These are phyloP conservation scores for Sextonia rubra DNA, from an alignment of 164 flowering plant species.

Conservation along the genomic window DNA sequence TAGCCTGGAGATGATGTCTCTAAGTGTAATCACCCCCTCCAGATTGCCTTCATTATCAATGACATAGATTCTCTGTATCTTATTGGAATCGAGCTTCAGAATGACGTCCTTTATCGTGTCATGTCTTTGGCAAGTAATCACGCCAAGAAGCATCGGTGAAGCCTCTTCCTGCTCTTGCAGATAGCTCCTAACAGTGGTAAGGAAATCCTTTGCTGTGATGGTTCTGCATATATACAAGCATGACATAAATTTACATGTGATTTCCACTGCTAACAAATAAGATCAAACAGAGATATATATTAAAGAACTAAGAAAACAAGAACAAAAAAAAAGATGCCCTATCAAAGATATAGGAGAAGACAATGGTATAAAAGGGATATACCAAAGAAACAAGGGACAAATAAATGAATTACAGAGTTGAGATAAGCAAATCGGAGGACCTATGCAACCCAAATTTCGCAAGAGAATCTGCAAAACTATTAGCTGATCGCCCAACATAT, in stretches of 20 bases:
- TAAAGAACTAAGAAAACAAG: too few species aligned
- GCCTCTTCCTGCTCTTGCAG: constrained; percentile 41
- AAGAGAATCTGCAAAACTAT: too few species aligned
- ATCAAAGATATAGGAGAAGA: too few species aligned
- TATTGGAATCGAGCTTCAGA: constrained; percentile 54
- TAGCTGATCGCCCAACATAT: too few species aligned
- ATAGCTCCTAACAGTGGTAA: constrained; percentile 54
- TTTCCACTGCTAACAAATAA: too few species aligned
- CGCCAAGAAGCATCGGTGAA: constrained; percentile 48
- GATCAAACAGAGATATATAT: too few species aligned
- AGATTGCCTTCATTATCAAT: constrained; percentile 59
- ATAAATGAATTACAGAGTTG: too few species aligned
- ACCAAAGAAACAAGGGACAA: too few species aligned
- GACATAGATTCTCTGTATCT: constrained; percentile 84
- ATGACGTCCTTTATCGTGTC: constrained; percentile 68
- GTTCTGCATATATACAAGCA: constrained; percentile 40
- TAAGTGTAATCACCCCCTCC: constrained; percentile 86
- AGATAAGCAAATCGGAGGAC: too few species aligned
- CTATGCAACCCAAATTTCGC: too few species aligned
- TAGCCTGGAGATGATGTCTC: constrained; percentile 94
- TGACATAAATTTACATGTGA: not conserved
- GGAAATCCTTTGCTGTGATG: constrained; percentile 78
- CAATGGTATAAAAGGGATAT: too few species aligned
- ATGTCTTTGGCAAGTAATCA: constrained; percentile 60
- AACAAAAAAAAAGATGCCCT: too few species aligned